Percentiles rank a stretch among this genome's conserved stretches.
These are phyloP conservation scores for Penicillium fuscoglaucum DNA, from an alignment of 2,329 filamentous ascomycete genomes.

Conservation along the genomic window DNA sequence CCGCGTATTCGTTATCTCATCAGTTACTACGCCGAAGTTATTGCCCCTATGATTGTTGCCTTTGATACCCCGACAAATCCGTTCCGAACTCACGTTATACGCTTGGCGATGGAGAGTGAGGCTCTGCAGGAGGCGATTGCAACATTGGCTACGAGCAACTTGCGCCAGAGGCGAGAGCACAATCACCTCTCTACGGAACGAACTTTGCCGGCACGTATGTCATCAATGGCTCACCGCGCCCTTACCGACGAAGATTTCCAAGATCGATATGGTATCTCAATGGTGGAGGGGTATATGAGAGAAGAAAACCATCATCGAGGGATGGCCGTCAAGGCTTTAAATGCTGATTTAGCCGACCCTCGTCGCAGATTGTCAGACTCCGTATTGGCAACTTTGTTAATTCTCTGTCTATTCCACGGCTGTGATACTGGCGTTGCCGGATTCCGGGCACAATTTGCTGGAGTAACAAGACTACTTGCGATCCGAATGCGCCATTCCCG, in stretches of 20 bases:
- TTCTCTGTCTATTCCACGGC: slow-evolving; percentile 89
- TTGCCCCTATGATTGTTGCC: slow-evolving; percentile 87
- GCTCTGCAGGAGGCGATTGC: slow-evolving; percentile 92
- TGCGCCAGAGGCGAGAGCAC: slow-evolving; percentile 71
- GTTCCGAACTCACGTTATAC: slow-evolving; percentile 78
- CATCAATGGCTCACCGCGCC: slow-evolving; percentile 48
- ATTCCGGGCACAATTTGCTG: slow-evolving; percentile 90
- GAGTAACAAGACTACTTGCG: slow-evolving; percentile 84
- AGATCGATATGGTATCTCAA: slow-evolving; percentile 43
- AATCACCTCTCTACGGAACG: slow-evolving; percentile 56
- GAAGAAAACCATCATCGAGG: slow-evolving; percentile 84
- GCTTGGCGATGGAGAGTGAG: slow-evolving; percentile 72
- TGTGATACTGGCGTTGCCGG: slow-evolving; percentile 90
- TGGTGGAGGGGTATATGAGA: slow-evolving; percentile 62
- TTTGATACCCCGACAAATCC: slow-evolving; percentile 86
- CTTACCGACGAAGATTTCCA: slow-evolving; percentile 42
- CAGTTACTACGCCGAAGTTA: slow-evolving; percentile 89
- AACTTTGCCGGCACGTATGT: slow-evolving; percentile 52
- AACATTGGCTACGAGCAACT: slow-evolving; percentile 82
- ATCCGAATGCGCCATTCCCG: slow-evolving; percentile 66
- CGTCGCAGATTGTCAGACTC: slow-evolving; percentile 77
- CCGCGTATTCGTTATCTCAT: slow-evolving; percentile 84
- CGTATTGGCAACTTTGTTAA: slow-evolving; percentile 79
- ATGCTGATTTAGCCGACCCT: slow-evolving; percentile 77
- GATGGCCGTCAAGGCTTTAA: slow-evolving; percentile 78